phyloP scores from a whole-genome alignment of 1,284 basidiomycete genomes.

The Trametes polyzona region DNA sequence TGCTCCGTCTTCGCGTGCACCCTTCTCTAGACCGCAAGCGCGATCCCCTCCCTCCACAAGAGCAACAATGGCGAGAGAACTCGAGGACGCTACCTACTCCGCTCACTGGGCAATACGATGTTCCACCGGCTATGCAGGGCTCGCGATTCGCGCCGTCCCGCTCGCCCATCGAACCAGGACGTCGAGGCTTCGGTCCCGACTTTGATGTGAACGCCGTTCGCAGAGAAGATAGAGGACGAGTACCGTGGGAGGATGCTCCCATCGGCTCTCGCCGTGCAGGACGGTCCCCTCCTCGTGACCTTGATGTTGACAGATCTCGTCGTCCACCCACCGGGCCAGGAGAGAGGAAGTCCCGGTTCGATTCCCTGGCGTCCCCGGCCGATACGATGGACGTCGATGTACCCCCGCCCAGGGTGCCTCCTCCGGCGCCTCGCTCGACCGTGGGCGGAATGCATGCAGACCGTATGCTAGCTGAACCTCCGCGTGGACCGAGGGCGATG shows the following conservation, averaged over 20 bases:
- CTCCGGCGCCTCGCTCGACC: conserved; percentile 12
- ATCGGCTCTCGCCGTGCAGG: conserved; percentile 22
- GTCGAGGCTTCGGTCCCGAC: conserved; percentile 10
- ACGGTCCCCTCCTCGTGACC: conserved; percentile 16
- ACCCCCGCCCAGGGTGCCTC: conserved; percentile 13
- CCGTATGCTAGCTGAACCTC: conserved; percentile 32
- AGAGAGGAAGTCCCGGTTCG: conserved; percentile 21
- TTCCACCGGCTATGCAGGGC: not conserved
- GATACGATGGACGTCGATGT: conserved; percentile 37
- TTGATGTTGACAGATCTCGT: conserved; percentile 8
- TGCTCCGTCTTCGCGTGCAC: not conserved
- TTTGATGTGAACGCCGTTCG: not conserved
- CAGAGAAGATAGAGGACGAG: conserved; percentile 9
- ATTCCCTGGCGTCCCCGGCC: conserved; percentile 7
- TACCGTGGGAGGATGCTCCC: conserved; percentile 18
- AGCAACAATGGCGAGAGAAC: conserved; percentile 18
- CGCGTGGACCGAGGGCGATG: conserved; percentile 46
- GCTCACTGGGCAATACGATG: not conserved
- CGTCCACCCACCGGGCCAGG: conserved; percentile 9
- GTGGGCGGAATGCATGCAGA: conserved; percentile 31
- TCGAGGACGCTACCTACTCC: not conserved
- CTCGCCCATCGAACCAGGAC: not conserved
- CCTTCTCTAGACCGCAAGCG: conserved; percentile 24
- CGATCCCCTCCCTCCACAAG: conserved; percentile 26
- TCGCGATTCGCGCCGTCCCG: not conserved